A percentile compares a stretch with the other conserved stretches of the same genome.
phyloP scores from a whole-genome alignment of 495 filamentous ascomycete genomes.

The Corynascus novoguineensis region DNA sequence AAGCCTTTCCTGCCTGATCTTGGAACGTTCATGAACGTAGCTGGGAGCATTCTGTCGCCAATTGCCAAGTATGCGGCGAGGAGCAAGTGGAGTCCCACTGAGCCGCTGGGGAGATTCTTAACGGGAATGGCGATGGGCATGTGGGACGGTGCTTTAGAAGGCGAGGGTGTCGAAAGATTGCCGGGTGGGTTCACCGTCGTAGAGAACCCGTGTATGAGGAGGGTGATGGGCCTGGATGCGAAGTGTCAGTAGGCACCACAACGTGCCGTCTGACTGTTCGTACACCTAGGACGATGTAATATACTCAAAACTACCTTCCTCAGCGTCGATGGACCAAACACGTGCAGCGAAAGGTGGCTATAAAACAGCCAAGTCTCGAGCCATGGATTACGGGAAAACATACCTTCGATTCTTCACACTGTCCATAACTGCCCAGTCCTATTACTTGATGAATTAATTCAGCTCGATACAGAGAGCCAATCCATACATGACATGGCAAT shows the following conservation, averaged over 20 bases:
- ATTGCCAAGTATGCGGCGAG: constrained; percentile 4
- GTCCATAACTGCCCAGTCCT: too few species aligned
- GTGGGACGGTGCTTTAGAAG: constrained; percentile 39
- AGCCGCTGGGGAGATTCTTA: constrained; percentile 34
- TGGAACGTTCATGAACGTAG: constrained; percentile 11
- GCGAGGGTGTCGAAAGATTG: constrained; percentile 38
- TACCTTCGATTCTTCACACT: too few species aligned
- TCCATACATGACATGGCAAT: too few species aligned
- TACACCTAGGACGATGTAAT: background rate
- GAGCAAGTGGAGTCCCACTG: constrained; percentile 38
- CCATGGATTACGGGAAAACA: too few species aligned
- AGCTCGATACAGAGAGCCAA: too few species aligned
- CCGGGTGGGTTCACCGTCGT: constrained; percentile 43
- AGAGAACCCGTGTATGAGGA: constrained; percentile 44
- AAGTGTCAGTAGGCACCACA: constrained; percentile 6
- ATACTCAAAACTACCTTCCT: background rate
- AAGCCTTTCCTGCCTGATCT: constrained; percentile 39
- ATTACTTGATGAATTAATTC: too few species aligned
- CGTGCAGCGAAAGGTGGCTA: too few species aligned
- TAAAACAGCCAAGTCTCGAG: too few species aligned
- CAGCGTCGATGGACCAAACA: too few species aligned
- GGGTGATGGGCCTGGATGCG: constrained; percentile 34
- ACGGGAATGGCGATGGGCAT: constrained; percentile 56
- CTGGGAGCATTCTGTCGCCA: constrained; percentile 16
- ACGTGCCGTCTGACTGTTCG: too few species aligned